Percentiles rank a stretch among this genome's conserved stretches.
phyloP scores from a whole-genome alignment of 139 green algal genomes.

The Axilococcus clingmanii region DNA sequence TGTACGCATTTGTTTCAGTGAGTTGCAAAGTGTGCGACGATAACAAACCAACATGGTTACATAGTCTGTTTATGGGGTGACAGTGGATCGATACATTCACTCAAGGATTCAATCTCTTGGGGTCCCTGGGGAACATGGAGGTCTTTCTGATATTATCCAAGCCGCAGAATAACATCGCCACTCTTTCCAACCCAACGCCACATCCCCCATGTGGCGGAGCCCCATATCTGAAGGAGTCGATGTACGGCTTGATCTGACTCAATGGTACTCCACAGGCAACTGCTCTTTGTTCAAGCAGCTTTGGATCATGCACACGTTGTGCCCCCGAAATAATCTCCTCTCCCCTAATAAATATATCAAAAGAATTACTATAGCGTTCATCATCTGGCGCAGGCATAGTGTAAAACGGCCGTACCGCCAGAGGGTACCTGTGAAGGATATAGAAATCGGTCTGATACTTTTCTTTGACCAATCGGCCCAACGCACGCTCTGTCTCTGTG shows the following conservation, averaged over 20 bases:
- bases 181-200: constrained; percentile 93
- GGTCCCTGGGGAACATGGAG: constrained; percentile 93
- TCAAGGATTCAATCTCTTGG: constrained; percentile 84
- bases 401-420: constrained; percentile 89
- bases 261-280: constrained; percentile 59
- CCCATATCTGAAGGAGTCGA: constrained; percentile 91
- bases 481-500: constrained; percentile 80
- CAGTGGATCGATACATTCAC: too few relatives aligned
- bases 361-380: constrained; percentile 85
- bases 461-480: constrained; percentile 86
- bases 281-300: constrained; percentile 71
- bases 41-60: too few relatives aligned
- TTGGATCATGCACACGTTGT: constrained; percentile 81
- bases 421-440: constrained; percentile 79
- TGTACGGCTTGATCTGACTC: constrained; percentile 81
- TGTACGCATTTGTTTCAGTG: too few relatives aligned
- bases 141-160: constrained; percentile 98
- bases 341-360: constrained; percentile 97
- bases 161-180: constrained; percentile 94
- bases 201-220: constrained; percentile 83
- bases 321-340: constrained; percentile 98
- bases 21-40: too few relatives aligned
- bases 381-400: constrained; percentile 92
- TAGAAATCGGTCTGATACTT: constrained; percentile 98
- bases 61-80: too few relatives aligned